Percentiles rank a stretch among this genome's conserved stretches.
These are phyloP conservation scores for Xylaria sp. DNA, from an alignment of 2,329 filamentous ascomycete genomes.

Conservation along the genomic window DNA sequence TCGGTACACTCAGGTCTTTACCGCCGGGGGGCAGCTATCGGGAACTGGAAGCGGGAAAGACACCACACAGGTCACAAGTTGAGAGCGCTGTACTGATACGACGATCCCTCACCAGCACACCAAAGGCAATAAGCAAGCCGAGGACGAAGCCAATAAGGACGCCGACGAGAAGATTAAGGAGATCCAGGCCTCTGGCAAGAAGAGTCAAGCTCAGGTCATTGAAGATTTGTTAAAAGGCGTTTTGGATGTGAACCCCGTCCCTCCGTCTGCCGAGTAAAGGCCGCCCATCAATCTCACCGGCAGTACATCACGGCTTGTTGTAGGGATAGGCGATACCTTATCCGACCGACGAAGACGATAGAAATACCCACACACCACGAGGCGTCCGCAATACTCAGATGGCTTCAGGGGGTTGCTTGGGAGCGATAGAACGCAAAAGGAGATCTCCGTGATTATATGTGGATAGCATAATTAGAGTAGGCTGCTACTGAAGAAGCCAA, in stretches of 20 bases:
- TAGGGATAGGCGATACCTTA: not conserved
- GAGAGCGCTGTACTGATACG: slow-evolving; percentile 21
- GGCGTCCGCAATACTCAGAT: not conserved
- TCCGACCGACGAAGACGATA: slow-evolving; percentile 4
- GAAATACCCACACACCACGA: not conserved
- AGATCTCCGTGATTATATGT: slow-evolving; percentile 1
- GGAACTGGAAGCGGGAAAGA: not conserved
- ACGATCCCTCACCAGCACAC: slow-evolving; percentile 72
- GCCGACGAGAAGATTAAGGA: slow-evolving; percentile 83
- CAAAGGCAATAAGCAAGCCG: slow-evolving; percentile 84
- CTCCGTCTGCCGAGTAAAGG: slow-evolving; percentile 51
- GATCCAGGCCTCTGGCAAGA: slow-evolving; percentile 82
- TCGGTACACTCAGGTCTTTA: not conserved
- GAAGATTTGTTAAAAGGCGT: slow-evolving; percentile 87
- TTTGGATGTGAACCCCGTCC: slow-evolving; percentile 80
- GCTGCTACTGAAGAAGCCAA: slow-evolving; percentile 22
- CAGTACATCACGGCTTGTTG: not conserved
- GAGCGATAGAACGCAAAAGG: slow-evolving; percentile 3
- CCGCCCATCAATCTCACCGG: not conserved
- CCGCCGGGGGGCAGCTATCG: not conserved
- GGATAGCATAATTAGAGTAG: slow-evolving; percentile 21
- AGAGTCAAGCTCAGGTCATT: slow-evolving; percentile 81
- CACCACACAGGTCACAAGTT: not conserved
- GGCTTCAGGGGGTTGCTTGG: slow-evolving; percentile 2
- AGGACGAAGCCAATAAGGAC: slow-evolving; percentile 81